Evolutionary conservation across 495 filamentous ascomycete genomes (phyloP).

Genomic region (Hyaloscypha hepaticicola): DNA sequence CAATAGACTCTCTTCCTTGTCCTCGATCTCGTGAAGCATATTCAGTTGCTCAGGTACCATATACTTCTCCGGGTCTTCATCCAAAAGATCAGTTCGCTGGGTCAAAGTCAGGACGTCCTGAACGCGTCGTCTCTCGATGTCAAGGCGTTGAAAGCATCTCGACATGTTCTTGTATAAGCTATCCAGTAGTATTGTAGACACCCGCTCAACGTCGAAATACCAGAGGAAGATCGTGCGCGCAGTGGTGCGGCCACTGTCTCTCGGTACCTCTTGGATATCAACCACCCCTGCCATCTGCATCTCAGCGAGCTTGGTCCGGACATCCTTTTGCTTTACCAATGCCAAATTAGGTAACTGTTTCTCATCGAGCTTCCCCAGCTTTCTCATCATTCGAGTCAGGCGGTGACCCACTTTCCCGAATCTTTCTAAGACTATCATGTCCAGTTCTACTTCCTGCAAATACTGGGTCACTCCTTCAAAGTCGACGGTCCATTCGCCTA

Average conservation of each 20-base stretch:
- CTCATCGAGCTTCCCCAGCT: conserved; percentile 89
- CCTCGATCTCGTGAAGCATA: conserved; percentile 63
- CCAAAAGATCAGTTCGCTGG: conserved; percentile 78
- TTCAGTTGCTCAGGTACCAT: conserved; percentile 67
- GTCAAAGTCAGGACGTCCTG: conserved; percentile 70
- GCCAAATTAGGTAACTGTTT: conserved; percentile 72
- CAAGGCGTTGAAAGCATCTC: conserved; percentile 73
- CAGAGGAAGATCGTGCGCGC: conserved; percentile 83
- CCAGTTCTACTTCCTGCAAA: conserved; percentile 71
- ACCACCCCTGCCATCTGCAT: conserved; percentile 83
- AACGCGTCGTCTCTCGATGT: conserved; percentile 65
- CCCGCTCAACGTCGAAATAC: conserved; percentile 78
- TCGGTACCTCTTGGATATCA: conserved; percentile 88
- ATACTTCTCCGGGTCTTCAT: conserved; percentile 68
- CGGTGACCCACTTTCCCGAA: conserved; percentile 76
- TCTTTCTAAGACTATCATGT: conserved; percentile 69
- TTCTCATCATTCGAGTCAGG: conserved; percentile 75
- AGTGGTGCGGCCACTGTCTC: conserved; percentile 72
- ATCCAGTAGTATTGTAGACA: conserved; percentile 62
- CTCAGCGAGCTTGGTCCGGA: conserved; percentile 74
- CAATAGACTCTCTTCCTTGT: conserved; percentile 71
- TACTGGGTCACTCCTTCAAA: conserved; percentile 66
- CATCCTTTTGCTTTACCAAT: conserved; percentile 74
- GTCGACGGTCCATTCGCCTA: conserved; percentile 76
- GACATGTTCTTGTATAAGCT: conserved; percentile 87